Percentiles rank a stretch among this genome's conserved stretches.
Evolutionary conservation across 2,329 filamentous ascomycete genomes (phyloP).

Genomic region (Fusarium acutatum): DNA sequence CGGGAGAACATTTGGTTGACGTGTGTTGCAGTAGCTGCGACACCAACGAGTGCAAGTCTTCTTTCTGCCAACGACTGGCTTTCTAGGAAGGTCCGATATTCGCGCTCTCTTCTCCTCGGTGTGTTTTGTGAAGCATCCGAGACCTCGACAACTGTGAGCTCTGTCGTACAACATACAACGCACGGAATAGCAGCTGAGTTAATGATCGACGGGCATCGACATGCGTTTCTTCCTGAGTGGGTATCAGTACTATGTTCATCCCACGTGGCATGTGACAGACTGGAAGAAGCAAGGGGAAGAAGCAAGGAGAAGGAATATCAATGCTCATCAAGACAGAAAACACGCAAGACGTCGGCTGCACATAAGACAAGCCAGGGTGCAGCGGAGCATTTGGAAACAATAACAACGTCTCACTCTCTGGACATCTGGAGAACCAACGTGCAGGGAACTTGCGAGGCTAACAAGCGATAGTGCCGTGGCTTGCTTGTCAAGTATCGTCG

Average conservation of each 20-base stretch:
- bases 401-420: constrained; percentile 1
- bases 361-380: neutral
- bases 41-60: neutral
- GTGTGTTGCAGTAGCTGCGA: constrained; percentile 12
- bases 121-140: neutral
- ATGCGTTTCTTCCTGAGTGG: constrained; percentile 3
- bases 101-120: neutral
- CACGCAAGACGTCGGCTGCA: neutral
- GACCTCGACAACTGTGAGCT: neutral
- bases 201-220: constrained; percentile 25
- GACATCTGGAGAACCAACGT: constrained; percentile 4
- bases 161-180: neutral
- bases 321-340: neutral
- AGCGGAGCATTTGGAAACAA: neutral
- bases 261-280: constrained; percentile 40
- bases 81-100: neutral
- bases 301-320: constrained; percentile 14
- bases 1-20: constrained; percentile 14
- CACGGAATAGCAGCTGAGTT: neutral
- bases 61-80: neutral
- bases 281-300: constrained; percentile 24
- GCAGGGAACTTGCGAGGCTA: constrained; percentile 28
- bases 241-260: constrained; percentile 23
- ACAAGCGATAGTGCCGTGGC: constrained; percentile 34
- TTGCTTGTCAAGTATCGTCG: constrained; percentile 33